Evolutionary conservation across 2,329 filamentous ascomycete species (phyloP).

Genomic region (Diaporthe amygdali): DNA sequence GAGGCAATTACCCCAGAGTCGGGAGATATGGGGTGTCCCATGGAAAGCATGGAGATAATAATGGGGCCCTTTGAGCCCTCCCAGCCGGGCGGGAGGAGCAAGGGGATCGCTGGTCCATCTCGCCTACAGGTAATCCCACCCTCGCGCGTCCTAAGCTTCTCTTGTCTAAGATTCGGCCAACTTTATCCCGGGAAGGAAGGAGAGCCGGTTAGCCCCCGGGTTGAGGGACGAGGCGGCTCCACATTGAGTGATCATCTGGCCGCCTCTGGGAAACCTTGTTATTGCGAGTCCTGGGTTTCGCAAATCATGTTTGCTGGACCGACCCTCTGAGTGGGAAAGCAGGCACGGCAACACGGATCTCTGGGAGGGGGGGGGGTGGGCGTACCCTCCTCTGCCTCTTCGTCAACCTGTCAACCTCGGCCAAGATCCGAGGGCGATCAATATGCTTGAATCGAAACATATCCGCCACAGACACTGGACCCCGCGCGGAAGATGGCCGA

Average conservation of each 20-base stretch:
- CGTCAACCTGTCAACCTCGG: neutral
- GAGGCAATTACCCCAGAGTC: conserved; percentile 13
- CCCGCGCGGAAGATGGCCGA: conserved; percentile 10
- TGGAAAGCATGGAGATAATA: neutral
- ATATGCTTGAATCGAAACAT: neutral
- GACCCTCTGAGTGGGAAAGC: too few relatives aligned
- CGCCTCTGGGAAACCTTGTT: neutral
- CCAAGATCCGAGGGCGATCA: neutral
- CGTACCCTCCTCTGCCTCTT: too few relatives aligned
- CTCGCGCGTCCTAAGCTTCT: conserved; percentile 28
- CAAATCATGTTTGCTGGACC: too few relatives aligned
- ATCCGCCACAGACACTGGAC: neutral
- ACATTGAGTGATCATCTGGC: neutral
- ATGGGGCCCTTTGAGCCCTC: neutral
- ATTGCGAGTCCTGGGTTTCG: neutral
- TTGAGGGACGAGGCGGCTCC: neutral
- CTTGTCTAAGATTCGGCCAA: neutral
- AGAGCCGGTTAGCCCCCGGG: neutral
- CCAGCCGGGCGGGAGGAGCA: neutral
- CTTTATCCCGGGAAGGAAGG: conserved; percentile 27
- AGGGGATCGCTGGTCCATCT: neutral
- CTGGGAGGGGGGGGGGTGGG: neutral
- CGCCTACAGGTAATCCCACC: neutral
- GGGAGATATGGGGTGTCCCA: neutral
- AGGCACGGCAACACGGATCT: too few relatives aligned